These are phyloP conservation scores for Mycena citricolor DNA, from an alignment of 1,284 basidiomycete genomes.

Conservation along the genomic window DNA sequence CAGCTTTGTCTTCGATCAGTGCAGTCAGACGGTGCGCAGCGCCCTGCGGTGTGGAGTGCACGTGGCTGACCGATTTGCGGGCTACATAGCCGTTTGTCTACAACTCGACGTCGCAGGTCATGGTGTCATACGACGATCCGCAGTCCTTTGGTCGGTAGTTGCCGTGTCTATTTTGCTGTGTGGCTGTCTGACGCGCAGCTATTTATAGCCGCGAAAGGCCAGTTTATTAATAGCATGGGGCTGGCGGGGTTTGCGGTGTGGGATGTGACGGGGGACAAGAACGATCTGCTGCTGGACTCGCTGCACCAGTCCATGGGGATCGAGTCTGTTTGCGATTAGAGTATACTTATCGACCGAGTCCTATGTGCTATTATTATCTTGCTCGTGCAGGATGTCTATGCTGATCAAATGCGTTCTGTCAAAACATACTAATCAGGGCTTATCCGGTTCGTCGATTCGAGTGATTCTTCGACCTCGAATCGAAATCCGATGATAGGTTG, in stretches of 20 bases:
- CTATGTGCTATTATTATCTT: not conserved
- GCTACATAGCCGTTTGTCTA: constrained; percentile 67
- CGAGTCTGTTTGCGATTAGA: constrained; percentile 12
- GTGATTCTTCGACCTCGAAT: too few relatives aligned
- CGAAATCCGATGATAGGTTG: too few relatives aligned
- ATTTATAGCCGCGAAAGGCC: constrained; percentile 40
- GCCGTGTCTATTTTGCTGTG: constrained; percentile 25
- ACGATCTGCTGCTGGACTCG: constrained; percentile 48
- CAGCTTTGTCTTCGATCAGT: constrained; percentile 54
- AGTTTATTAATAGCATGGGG: constrained; percentile 37
- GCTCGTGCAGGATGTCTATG: not conserved
- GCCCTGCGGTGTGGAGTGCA: not conserved
- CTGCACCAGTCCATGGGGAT: constrained; percentile 36
- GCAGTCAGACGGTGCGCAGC: constrained; percentile 64
- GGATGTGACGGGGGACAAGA: constrained; percentile 51
- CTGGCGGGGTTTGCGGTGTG: constrained; percentile 57
- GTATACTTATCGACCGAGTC: not conserved
- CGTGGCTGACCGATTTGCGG: constrained; percentile 9
- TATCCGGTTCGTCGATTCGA: not conserved
- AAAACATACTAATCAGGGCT: not conserved
- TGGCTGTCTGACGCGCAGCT: constrained; percentile 18
- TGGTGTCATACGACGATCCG: constrained; percentile 63
- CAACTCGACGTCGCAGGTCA: constrained; percentile 45
- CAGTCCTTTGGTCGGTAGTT: constrained; percentile 30
- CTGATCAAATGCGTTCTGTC: not conserved